Evolutionary conservation across 2,329 filamentous ascomycete genomes (phyloP).

Genomic region (Arthroderma sp.): DNA sequence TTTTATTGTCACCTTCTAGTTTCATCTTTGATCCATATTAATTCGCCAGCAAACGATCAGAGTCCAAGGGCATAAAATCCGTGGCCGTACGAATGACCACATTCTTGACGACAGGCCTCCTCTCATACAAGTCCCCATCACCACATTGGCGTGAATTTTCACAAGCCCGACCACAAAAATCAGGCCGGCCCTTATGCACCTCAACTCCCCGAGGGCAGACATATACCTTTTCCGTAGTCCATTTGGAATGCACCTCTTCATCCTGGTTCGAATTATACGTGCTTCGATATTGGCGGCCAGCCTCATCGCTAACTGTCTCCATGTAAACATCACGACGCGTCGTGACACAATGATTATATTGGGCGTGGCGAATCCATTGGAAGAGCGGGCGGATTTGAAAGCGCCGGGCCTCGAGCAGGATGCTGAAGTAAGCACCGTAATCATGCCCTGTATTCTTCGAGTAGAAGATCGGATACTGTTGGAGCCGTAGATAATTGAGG

Average conservation of each 20-base stretch:
- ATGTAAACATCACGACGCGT: too few relatives aligned
- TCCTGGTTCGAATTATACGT: too few relatives aligned
- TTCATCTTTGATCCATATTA: too few relatives aligned
- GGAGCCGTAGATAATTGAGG: slow-evolving; percentile 1
- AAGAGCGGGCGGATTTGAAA: background rate
- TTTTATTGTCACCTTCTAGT: too few relatives aligned
- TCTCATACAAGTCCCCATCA: too few relatives aligned
- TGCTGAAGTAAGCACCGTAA: background rate
- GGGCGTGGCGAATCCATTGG: background rate
- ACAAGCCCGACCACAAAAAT: background rate
- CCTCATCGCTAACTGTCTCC: too few relatives aligned
- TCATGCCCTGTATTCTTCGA: background rate
- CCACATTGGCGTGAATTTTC: background rate
- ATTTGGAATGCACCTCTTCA: background rate
- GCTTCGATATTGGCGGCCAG: too few relatives aligned
- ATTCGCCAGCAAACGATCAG: too few relatives aligned
- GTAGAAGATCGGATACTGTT: background rate
- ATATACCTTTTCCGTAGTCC: background rate
- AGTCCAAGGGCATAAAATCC: too few relatives aligned
- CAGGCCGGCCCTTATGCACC: background rate
- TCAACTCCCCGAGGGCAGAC: slow-evolving; percentile 1
- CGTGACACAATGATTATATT: too few relatives aligned
- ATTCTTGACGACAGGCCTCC: too few relatives aligned
- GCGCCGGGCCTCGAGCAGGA: background rate
- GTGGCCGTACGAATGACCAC: too few relatives aligned